Evolutionary conservation across 176 grass and related monocot species (phyloP).

Genomic region (Avena eriantha): DNA sequence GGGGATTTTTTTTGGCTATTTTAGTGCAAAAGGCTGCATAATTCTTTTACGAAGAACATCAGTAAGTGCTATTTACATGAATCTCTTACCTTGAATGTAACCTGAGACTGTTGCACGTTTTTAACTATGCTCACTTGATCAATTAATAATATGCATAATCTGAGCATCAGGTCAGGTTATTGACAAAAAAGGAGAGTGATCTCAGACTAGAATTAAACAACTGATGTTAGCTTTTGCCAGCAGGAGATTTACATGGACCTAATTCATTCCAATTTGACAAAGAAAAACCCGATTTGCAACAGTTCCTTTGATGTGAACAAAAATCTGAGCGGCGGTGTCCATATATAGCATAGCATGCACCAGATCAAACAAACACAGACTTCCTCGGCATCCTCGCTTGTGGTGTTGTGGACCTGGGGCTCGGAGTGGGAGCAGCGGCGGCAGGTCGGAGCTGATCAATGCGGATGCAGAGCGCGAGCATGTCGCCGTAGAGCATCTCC

Average conservation of each 20-base stretch:
- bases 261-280: not conserved
- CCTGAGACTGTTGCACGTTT: no score
- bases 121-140: no score
- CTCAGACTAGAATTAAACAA: not conserved
- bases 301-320: not conserved
- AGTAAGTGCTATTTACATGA: no score
- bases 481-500: not conserved
- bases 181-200: not conserved
- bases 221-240: not conserved
- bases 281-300: not conserved
- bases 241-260: not conserved
- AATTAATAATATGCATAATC: no score
- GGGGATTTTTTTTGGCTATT: no score
- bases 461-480: not conserved
- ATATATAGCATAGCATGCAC: not conserved
- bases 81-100: no score
- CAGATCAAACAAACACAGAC: not conserved
- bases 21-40: no score
- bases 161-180: no score
- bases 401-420: slow-evolving; percentile 8
- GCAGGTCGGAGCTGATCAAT: slow-evolving; percentile 1
- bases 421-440: not conserved
- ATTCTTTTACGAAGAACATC: no score
- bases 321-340: not conserved
- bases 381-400: not conserved